Evolutionary conservation across 2,329 filamentous ascomycete genomes (phyloP).

Genomic region (Graphium sp.): DNA sequence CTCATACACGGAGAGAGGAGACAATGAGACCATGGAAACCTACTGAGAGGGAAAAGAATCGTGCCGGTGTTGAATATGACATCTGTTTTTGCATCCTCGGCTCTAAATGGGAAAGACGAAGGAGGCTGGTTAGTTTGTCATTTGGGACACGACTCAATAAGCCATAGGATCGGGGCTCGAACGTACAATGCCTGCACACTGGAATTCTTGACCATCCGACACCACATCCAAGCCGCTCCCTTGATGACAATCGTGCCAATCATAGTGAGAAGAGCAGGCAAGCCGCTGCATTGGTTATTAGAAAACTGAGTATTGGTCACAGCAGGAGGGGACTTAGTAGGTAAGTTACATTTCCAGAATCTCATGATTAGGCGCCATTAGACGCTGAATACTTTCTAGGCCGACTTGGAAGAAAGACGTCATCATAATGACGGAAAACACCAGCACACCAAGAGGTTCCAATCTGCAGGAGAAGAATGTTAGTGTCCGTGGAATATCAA

Average conservation of each 20-base stretch:
- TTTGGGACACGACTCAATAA: no score
- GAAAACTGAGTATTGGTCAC: not conserved
- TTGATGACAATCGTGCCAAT: constrained; percentile 67
- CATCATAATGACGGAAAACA: constrained; percentile 78
- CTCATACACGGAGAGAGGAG: not conserved
- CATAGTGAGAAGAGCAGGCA: constrained; percentile 68
- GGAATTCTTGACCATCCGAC: constrained; percentile 69
- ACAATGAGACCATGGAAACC: constrained; percentile 8
- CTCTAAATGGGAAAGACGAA: constrained; percentile 12
- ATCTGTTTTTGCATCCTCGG: constrained; percentile 45
- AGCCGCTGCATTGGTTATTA: constrained; percentile 17
- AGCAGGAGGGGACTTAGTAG: not conserved
- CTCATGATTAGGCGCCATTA: constrained; percentile 42
- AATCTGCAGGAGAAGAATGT: constrained; percentile 26
- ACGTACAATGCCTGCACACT: constrained; percentile 62
- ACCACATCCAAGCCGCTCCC: constrained; percentile 73
- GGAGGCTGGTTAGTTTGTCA: not conserved
- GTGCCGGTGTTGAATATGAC: constrained; percentile 85
- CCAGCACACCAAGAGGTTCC: constrained; percentile 64
- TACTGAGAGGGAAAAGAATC: constrained; percentile 66
- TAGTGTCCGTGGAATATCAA: constrained; percentile 6
- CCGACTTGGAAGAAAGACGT: constrained; percentile 68
- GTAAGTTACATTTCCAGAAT: constrained; percentile 47
- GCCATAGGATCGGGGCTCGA: constrained; percentile 1
- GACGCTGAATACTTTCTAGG: constrained; percentile 49